Percentiles rank a stretch among this genome's conserved stretches.
Conservation (phyloP, 768 basidiomycete genomes). For the Rickenella mellea region DNA sequence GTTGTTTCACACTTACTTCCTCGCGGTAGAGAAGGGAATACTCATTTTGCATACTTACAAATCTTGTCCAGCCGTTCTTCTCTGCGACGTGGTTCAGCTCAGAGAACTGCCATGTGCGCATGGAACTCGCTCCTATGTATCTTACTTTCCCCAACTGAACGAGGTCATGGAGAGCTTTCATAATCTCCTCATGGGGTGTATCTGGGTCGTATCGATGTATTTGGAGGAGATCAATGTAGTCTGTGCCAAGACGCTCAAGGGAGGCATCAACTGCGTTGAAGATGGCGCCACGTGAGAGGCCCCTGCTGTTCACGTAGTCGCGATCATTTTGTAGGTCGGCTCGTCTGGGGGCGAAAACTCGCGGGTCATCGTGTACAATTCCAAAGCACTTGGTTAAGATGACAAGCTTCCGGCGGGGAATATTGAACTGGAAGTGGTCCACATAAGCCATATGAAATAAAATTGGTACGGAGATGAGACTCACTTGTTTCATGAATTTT, state of each 20-base stretch:
- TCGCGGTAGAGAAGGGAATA: slow-evolving; percentile 26
- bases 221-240: slow-evolving; percentile 32
- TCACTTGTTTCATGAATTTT: slow-evolving; percentile 9
- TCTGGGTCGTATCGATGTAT: slow-evolving; percentile 32
- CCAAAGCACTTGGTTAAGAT: slow-evolving; percentile 17
- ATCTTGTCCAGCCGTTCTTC: slow-evolving; percentile 20
- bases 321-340: not conserved
- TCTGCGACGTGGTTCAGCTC: slow-evolving; percentile 8
- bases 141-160: slow-evolving; percentile 28
- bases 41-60: slow-evolving; percentile 30
- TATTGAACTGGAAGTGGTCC: slow-evolving; percentile 14
- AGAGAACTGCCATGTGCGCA: slow-evolving; percentile 24
- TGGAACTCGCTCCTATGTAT: slow-evolving; percentile 31
- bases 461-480: not conserved
- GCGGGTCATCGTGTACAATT: slow-evolving; percentile 9
- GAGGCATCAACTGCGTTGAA: slow-evolving; percentile 29
- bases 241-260: slow-evolving; percentile 24
- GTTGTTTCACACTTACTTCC: slow-evolving; percentile 15
- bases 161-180: slow-evolving; percentile 42
- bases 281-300: slow-evolving; percentile 19
- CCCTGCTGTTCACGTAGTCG: slow-evolving; percentile 16
- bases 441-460: too few relatives aligned
- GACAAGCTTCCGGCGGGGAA: slow-evolving; percentile 17
- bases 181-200: slow-evolving; percentile 33
- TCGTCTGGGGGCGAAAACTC: not conserved